These are phyloP conservation scores for Penicillium palitans DNA, from an alignment of 2,329 filamentous ascomycete species.

Conservation along the genomic window DNA sequence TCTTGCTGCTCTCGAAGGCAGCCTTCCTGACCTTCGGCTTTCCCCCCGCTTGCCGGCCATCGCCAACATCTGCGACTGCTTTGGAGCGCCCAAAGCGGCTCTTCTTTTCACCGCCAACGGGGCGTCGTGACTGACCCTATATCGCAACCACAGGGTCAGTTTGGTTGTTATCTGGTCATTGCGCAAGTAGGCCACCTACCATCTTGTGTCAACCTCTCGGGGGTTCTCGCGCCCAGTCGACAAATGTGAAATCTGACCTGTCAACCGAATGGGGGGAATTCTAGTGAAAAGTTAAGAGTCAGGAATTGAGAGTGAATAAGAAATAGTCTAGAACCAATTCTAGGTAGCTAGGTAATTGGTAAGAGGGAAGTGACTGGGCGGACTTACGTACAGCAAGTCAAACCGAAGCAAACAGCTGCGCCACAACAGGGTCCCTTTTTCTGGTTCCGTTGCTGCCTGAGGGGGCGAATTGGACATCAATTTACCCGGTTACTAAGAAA, in stretches of 20 bases:
- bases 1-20: constrained; percentile 92
- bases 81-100: constrained; percentile 47
- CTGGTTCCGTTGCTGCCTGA: constrained; percentile 19
- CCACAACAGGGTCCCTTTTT: constrained; percentile 21
- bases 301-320: constrained; percentile 10
- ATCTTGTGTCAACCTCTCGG: constrained; percentile 36
- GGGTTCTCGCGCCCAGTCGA: constrained; percentile 33
- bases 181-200: constrained; percentile 28
- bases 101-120: constrained; percentile 45
- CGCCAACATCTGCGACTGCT: constrained; percentile 43
- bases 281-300: not conserved
- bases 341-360: constrained; percentile 13
- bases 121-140: constrained; percentile 47
- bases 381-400: constrained; percentile 29
- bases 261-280: constrained; percentile 14
- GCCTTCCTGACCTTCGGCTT: constrained; percentile 85
- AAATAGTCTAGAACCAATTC: constrained; percentile 4
- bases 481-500: not conserved
- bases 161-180: constrained; percentile 1
- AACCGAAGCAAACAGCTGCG: constrained; percentile 29
- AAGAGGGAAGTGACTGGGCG: constrained; percentile 11
- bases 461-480: constrained; percentile 18
- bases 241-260: constrained; percentile 31
- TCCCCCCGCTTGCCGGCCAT: constrained; percentile 46
- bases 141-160: constrained; percentile 22